Evolutionary conservation across 371 early-diverging fungal species (phyloP).

Genomic region (Sanchytrium tribonematis): DNA sequence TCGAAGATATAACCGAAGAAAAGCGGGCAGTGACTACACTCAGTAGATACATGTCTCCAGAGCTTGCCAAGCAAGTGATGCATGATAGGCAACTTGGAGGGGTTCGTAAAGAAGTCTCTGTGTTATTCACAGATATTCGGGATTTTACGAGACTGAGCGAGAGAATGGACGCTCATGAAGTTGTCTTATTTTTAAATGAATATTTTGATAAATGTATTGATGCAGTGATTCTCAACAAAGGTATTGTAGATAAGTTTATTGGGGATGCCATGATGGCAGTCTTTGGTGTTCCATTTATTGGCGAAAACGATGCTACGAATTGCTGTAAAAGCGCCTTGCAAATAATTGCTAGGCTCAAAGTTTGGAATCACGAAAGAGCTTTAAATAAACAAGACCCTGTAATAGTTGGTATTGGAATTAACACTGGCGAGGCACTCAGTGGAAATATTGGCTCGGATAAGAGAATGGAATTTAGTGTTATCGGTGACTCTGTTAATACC

Average conservation of each 20-base stretch:
- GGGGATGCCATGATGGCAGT: slow-evolving; percentile 21
- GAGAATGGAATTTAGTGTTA: slow-evolving; percentile 21
- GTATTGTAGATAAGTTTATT: slow-evolving; percentile 1
- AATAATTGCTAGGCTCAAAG: slow-evolving; percentile 12
- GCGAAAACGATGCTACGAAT: slow-evolving; percentile 15
- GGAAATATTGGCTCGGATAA: slow-evolving; percentile 21
- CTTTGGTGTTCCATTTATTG: slow-evolving; percentile 20
- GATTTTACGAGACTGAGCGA: slow-evolving; percentile 3
- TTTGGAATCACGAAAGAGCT: slow-evolving; percentile 9
- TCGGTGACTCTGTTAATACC: slow-evolving; percentile 19
- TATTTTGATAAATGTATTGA: slow-evolving; percentile 20
- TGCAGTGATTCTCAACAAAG: no score
- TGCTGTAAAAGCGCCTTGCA: slow-evolving; percentile 18
- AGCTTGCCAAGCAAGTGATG: slow-evolving; percentile 4
- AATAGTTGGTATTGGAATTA: slow-evolving; percentile 19
- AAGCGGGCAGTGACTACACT: slow-evolving; percentile 1
- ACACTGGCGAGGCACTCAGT: slow-evolving; percentile 17
- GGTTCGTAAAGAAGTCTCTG: slow-evolving; percentile 2
- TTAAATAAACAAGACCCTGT: slow-evolving; percentile 8
- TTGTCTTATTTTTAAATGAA: slow-evolving; percentile 9
- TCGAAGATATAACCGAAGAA: slow-evolving; percentile 17
- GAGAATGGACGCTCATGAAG: slow-evolving; percentile 3
- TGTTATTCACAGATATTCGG: slow-evolving; percentile 4
- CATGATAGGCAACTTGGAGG: slow-evolving; percentile 4
- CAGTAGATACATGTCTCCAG: slow-evolving; percentile 4